Evolutionary conservation across 441 rosid species (phyloP), one percentile per base, ranked within the genome.

Genomic region (Pelargonium fulgidum): DNA sequence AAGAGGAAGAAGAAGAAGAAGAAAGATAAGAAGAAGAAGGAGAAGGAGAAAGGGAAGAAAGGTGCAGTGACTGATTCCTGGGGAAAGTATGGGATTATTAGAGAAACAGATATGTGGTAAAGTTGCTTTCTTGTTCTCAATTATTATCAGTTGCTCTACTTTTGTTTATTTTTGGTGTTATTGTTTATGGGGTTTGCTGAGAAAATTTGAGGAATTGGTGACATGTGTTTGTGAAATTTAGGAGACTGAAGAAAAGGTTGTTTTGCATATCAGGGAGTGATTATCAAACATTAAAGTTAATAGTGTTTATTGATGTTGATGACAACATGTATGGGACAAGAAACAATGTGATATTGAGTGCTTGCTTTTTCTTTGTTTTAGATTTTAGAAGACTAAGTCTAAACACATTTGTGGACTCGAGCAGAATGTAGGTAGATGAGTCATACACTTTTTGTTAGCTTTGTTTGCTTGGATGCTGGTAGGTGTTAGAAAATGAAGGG

Each of bases 51-150:
- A 82, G 92, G 92, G 48, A 91, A 88, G 81, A 93, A 64, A 66
- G 96, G 96, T 33, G 97, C 97, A 0, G 94, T 93, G 16, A 93
- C 98, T 67, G 76, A 93, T 66, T 90, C 81, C 2, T 90, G 98
- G 98, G 98, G 98, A 2, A 93, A 89, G 77, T 90, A 82, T 86
- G 97, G 98, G 26, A 75, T 86, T 70, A 85, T 93, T 77, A 81
- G 92, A 85, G 97, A 93, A 78, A 93, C 94, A 74, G 98, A 93
- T 64, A 90, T 90, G 98, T 93, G 97, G 97, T 93, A 85, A 66
- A 20, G 16, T 20, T 26, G 62, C 42, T 20, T 48, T 72, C 59
- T 54, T 58, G 16, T 0, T 1, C 19, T 7, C 17, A 54, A 16
- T 54, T 5, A 16, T 5, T 54, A 54, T 16, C 61, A n/a, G 22